phyloP scores from a whole-genome alignment of 2,329 filamentous ascomycete species.

The Aspergillus tamarii region DNA sequence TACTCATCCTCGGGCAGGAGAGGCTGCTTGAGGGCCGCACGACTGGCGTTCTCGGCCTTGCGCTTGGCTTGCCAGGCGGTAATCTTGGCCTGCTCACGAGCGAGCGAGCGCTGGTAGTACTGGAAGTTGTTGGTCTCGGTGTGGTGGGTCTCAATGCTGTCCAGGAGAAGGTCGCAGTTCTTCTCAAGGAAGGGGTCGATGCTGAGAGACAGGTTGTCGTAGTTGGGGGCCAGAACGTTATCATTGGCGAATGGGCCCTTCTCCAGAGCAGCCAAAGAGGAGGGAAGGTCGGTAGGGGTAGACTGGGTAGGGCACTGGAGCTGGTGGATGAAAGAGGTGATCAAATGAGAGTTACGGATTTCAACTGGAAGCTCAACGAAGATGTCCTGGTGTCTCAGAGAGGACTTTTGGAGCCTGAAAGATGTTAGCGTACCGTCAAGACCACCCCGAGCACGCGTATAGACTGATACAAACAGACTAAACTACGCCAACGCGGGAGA shows the following conservation, averaged over 20 bases:
- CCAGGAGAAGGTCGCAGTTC: conserved; percentile 92
- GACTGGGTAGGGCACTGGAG: conserved; percentile 69
- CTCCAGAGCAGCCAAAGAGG: conserved; percentile 77
- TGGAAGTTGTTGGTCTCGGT: conserved; percentile 99
- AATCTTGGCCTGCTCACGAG: conserved; percentile 95
- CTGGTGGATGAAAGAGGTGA: conserved; percentile 94
- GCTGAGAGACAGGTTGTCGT: conserved; percentile 85
- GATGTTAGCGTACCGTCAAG: conserved; percentile 20
- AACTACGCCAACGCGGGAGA: not conserved
- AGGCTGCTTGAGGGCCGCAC: conserved; percentile 82
- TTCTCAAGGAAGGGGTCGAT: conserved; percentile 99
- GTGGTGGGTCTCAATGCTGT: conserved; percentile 97
- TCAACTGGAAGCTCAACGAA: conserved; percentile 85
- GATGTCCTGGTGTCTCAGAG: conserved; percentile 91
- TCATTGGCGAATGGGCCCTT: conserved; percentile 62
- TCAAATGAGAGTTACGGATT: conserved; percentile 95
- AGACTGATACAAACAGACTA: not conserved
- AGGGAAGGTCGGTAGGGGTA: conserved; percentile 72
- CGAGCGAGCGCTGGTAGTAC: conserved; percentile 91
- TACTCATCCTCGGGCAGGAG: conserved; percentile 95
- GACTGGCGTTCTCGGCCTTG: conserved; percentile 89
- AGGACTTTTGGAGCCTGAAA: conserved; percentile 85
- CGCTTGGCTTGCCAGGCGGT: conserved; percentile 95
- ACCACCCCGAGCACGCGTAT: not conserved
- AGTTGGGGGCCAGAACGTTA: conserved; percentile 78